Evolutionary conservation across 805 yeast species (phyloP), one percentile per base, ranked within the genome.

Genomic region (Monosporozyma aquatica): DNA sequence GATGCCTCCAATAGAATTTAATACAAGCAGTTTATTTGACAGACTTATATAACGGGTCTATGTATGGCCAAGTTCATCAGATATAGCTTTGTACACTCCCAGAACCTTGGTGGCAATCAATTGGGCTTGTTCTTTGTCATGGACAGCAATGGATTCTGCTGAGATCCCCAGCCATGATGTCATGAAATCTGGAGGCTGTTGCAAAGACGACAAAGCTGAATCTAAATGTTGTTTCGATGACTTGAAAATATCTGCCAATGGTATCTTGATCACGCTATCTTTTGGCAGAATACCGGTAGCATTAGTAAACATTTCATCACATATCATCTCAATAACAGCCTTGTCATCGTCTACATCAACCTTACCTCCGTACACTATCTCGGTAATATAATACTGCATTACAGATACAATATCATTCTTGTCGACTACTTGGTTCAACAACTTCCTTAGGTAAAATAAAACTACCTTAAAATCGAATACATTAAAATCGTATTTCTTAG

Each of bases 381-480:
- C 32, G 8, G 48, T 46, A 3, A 48, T 27, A 24, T 45, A 42
- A 15, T 25, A 34, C 10, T 13, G 24, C 17, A 33, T 18, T 15
- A 25, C 24, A 6, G 13, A 26, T 14, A 11, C 20, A 14, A 37
- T 7, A n/a, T 37, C 13, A 18, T 25, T 17, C 11, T 23, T 20
- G 9, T 32, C 24, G 13, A 8, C 17, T 10, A 40, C n/a, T 4
- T n/a, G n/a, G n/a, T n/a, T n/a, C n/a, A n/a, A n/a, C n/a, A 40
- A n/a, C 13, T 18, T 17, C 61, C 32, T 66, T 66, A 38, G 80
- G 58, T 15, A 77, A 38, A 47, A 53, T 4, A 69, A 48, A 2
- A 77, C 80, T 18, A 76, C 67, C 9, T 64, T 61, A 42, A 80
- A 71, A 55, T 89, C 96, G n/a, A 78, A 61, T 43, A 83, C 85